Percentiles rank a stretch among this genome's conserved stretches.
phyloP scores from a whole-genome alignment of 257 asterid genomes.

The Paraleonurus japonicus region DNA sequence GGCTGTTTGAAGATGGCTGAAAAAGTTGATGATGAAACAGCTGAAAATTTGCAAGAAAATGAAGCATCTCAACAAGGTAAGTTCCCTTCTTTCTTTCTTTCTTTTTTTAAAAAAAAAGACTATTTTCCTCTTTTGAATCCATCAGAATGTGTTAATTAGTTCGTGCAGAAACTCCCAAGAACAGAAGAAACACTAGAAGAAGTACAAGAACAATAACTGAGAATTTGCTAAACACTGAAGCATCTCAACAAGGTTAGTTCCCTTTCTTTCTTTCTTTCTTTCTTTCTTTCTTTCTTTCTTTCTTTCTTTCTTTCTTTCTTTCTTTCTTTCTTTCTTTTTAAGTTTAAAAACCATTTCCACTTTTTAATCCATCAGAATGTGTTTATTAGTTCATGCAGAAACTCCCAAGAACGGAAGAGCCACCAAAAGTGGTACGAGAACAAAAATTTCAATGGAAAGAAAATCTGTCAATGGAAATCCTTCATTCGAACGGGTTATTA shows the following conservation, averaged over 20 bases:
- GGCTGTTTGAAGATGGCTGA: slow-evolving; percentile 26
- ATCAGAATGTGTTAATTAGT: not conserved
- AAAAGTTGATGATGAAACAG: not conserved
- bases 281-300: too few species aligned
- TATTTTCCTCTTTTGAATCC: not conserved
- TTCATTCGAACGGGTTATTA: not conserved
- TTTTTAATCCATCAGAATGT: not conserved
- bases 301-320: too few species aligned
- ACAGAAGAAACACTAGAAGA: not conserved
- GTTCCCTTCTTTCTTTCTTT: not conserved
- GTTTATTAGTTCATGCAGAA: slow-evolving; percentile 16
- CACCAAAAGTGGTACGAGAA: not conserved
- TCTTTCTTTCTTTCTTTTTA: too few species aligned
- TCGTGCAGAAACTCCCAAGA: slow-evolving; percentile 21
- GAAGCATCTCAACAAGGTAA: slow-evolving; percentile 25
- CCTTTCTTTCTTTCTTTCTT: too few species aligned
- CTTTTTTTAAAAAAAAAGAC: not conserved
- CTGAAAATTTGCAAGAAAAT: slow-evolving; percentile 6
- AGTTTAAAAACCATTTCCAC: not conserved
- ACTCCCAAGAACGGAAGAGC: not conserved
- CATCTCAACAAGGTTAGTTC: slow-evolving; percentile 25
- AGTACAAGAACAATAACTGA: not conserved
- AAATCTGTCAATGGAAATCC: not conserved
- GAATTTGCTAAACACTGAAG: slow-evolving; percentile 3
- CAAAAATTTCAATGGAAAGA: not conserved